Evolutionary conservation across 176 grass and related monocot genomes (phyloP).

Genomic region (Coix lacrymajobi): DNA sequence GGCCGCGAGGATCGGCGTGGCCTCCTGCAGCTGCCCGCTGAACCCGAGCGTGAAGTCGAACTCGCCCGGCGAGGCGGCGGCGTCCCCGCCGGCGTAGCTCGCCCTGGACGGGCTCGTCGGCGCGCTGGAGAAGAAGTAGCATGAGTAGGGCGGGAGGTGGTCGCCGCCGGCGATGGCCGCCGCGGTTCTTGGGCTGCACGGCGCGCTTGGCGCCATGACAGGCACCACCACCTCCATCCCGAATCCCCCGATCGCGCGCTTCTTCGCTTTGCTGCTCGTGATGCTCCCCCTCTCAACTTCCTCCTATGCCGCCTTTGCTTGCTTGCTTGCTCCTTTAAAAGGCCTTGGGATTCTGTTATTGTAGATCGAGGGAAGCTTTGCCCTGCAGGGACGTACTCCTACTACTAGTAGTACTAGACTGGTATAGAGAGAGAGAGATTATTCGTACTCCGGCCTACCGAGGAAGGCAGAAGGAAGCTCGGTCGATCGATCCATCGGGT

Average conservation of each 20-base stretch:
- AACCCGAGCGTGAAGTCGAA: conserved; percentile 73
- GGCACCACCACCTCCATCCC: conserved; percentile 72
- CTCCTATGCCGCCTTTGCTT: not conserved
- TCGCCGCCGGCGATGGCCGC: conserved; percentile 21
- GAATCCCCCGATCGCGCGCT: not conserved
- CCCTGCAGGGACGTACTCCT: no score
- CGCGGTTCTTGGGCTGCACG: conserved; percentile 61
- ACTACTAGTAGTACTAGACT: not conserved
- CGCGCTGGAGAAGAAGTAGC: conserved; percentile 70
- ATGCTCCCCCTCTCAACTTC: not conserved
- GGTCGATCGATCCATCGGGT: not conserved
- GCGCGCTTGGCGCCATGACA: conserved; percentile 54
- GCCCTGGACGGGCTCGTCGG: conserved; percentile 71
- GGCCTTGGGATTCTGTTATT: conserved; percentile 24
- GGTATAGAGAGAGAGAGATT: not conserved
- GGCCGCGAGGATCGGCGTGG: conserved; percentile 43
- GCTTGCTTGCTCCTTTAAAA: conserved; percentile 25
- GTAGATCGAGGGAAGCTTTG: not conserved
- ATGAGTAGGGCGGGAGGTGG: conserved; percentile 30
- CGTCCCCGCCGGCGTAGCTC: conserved; percentile 10
- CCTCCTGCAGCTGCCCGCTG: conserved; percentile 33
- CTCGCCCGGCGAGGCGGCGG: not conserved
- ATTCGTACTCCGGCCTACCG: not conserved
- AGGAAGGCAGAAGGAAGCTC: conserved; percentile 68
- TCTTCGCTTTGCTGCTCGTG: not conserved